phyloP scores from a whole-genome alignment of 495 filamentous ascomycete genomes.

The Trichoderma virens region DNA sequence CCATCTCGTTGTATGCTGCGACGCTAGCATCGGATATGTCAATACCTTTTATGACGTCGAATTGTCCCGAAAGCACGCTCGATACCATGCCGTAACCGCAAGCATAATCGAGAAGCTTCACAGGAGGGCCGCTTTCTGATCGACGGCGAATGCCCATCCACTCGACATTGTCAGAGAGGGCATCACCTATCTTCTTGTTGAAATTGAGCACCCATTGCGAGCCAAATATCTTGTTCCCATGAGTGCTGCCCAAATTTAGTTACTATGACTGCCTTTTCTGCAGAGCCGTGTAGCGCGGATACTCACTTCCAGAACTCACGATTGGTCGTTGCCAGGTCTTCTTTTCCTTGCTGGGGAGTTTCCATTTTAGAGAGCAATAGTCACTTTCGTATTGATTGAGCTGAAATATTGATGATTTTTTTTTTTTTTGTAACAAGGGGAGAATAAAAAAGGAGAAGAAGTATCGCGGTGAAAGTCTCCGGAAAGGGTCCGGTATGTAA shows the following conservation, averaged over 20 bases:
- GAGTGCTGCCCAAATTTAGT: not conserved
- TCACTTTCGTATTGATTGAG: not conserved
- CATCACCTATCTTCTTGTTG: not conserved
- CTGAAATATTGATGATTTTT: not conserved
- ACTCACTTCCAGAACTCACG: not conserved
- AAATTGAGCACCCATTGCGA: not conserved
- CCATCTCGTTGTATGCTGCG: not conserved
- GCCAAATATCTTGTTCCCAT: not conserved
- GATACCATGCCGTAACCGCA: not conserved
- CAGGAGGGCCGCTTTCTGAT: not conserved
- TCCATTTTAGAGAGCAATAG: not conserved
- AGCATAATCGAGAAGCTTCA: not conserved
- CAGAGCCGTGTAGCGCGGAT: not conserved
- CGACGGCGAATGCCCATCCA: not conserved
- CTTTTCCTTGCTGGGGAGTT: not conserved
- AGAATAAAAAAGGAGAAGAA: not conserved
- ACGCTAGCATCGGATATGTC: not conserved
- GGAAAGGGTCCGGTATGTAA: slow-evolving; percentile 1
- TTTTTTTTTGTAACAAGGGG: not conserved
- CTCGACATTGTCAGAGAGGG: not conserved
- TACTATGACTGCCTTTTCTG: not conserved
- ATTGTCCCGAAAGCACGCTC: not conserved
- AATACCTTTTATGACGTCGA: not conserved
- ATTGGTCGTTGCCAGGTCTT: not conserved
- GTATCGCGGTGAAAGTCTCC: not conserved